phyloP scores from a whole-genome alignment of 352 stramenopile species.

The Phytophthora tubulina region DNA sequence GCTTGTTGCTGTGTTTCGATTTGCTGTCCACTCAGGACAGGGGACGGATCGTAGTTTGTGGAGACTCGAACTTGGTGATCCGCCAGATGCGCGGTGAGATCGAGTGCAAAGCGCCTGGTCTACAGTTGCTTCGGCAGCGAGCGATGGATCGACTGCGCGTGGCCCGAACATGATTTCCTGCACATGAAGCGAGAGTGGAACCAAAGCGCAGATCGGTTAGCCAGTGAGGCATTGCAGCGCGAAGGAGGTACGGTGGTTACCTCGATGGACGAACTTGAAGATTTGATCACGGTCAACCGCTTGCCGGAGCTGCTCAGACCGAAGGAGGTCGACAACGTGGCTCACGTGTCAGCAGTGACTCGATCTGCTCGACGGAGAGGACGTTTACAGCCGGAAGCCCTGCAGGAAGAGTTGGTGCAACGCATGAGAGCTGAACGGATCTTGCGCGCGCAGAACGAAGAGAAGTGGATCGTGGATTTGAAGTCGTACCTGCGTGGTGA shows the following conservation, averaged over 20 bases:
- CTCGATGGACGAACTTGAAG: too few species aligned
- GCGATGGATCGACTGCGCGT: not conserved
- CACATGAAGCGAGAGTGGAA: too few species aligned
- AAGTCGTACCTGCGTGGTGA: constrained; percentile 8
- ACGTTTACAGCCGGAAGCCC: not conserved
- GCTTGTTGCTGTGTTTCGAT: not conserved
- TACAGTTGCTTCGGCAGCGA: not conserved
- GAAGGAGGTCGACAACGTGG: not conserved
- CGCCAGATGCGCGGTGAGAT: too few species aligned
- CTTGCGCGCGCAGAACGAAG: not conserved
- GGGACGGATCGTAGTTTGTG: too few species aligned
- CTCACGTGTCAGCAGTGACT: not conserved
- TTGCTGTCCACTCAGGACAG: not conserved
- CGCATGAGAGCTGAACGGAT: too few species aligned
- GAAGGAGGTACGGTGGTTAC: too few species aligned
- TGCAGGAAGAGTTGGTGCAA: not conserved
- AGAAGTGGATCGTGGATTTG: not conserved
- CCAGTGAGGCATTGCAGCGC: too few species aligned
- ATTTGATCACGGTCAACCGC: too few species aligned
- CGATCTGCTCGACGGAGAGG: not conserved
- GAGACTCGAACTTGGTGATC: too few species aligned
- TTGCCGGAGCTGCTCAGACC: not conserved
- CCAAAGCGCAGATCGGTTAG: too few species aligned
- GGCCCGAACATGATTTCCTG: not conserved
- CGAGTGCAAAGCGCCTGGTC: too few species aligned